A percentile compares a stretch with the other conserved stretches of the same genome.
Conservation (phyloP, 371 early-diverging fungal genomes). For the Syncephalis fuscata region DNA sequence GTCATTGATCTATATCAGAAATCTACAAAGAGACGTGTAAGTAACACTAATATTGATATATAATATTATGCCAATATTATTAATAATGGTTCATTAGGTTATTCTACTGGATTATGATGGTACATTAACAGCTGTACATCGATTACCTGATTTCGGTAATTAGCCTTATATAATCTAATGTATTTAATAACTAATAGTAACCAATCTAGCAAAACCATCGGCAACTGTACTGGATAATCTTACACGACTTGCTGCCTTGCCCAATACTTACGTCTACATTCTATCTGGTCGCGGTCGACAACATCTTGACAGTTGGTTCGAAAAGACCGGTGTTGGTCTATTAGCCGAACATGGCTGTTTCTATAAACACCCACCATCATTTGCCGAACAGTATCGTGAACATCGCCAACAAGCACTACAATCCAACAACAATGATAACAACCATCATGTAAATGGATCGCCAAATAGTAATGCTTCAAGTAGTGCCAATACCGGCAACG, state of each 20-base stretch:
- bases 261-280: conserved; percentile 85
- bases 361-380: conserved; percentile 57
- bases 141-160: conserved; percentile 60
- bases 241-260: conserved; percentile 41
- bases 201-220: conserved; percentile 46
- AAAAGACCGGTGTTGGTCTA: conserved; percentile 66
- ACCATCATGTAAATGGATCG: no score
- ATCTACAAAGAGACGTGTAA: conserved; percentile 32
- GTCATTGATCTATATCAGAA: conserved; percentile 1
- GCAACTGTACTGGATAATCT: conserved; percentile 44
- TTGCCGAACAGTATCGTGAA: conserved; percentile 7
- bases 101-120: conserved; percentile 91
- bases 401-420: no score
- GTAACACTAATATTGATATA: conserved; percentile 15
- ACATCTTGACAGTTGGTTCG: conserved; percentile 83
- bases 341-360: conserved; percentile 94
- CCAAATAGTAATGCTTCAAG: no score
- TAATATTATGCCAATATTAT: no score
- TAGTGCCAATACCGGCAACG: background rate
- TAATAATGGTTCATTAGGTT: conserved; percentile 13
- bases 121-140: conserved; percentile 67
- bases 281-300: conserved; percentile 72
- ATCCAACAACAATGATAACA: no score
- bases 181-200: no score
- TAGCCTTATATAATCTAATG: conserved; percentile 15